Percentiles rank a stretch among this genome's conserved stretches.
phyloP scores from a whole-genome alignment of 768 basidiomycete species.

The Hortiboletus campestris region DNA sequence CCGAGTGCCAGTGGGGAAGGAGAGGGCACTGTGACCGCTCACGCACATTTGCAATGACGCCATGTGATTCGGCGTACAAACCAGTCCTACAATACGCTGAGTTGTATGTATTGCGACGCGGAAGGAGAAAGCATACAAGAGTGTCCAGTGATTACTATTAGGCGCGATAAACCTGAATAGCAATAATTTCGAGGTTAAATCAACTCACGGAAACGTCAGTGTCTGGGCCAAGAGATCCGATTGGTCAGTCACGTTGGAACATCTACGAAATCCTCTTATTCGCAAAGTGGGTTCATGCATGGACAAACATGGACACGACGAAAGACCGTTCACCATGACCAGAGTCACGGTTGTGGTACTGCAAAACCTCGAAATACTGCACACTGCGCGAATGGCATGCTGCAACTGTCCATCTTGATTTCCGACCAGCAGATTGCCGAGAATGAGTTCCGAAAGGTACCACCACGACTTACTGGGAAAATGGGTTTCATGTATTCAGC shows the following conservation, averaged over 20 bases:
- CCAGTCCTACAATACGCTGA: slow-evolving; percentile 60
- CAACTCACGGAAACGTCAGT: slow-evolving; percentile 79
- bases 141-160: slow-evolving; percentile 79
- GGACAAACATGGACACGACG: not conserved
- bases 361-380: not conserved
- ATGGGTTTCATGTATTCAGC: slow-evolving; percentile 81
- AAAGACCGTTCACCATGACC: not conserved
- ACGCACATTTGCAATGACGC: slow-evolving; percentile 80
- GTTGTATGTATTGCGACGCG: not conserved
- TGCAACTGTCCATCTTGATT: not conserved
- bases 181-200: not conserved
- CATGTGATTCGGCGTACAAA: slow-evolving; percentile 82
- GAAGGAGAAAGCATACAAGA: slow-evolving; percentile 57
- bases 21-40: not conserved
- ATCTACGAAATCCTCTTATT: not conserved
- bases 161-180: not conserved
- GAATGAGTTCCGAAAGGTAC: not conserved
- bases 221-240: slow-evolving; percentile 44
- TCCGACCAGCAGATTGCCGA: not conserved
- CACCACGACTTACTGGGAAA: slow-evolving; percentile 63
- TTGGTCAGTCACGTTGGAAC: not conserved
- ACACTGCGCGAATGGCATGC: not conserved
- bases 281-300: not conserved
- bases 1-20: not conserved
- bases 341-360: not conserved